Evolutionary conservation across 768 basidiomycete genomes (phyloP), one percentile per base, ranked within the genome.

Genomic region (Nevesoporus exiguus): DNA sequence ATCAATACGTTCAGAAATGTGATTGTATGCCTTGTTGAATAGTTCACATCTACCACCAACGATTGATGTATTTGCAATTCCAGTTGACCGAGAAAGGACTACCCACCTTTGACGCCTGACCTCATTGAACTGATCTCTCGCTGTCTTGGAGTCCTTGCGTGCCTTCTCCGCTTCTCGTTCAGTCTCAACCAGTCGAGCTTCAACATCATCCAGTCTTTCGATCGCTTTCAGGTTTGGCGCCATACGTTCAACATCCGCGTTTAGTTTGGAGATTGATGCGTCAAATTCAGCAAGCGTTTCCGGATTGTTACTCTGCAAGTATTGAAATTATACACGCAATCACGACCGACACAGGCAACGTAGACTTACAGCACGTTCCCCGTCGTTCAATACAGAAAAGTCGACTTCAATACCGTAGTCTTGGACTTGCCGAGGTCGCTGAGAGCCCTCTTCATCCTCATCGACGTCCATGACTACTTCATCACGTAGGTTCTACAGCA

Each of bases 151-250:
- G 40, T 93, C 91, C 61, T 89, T 91, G 40, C 95, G 81, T 2
- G 95, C 90, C 60, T 90, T 86, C 10, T 97, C 94, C 2, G 94
- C 93, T 67, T 98, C 96, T 55, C 80, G 84, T 73, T 98, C 95
- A 0, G 93, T 95, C 52, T 93, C 89, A 1, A 84, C 80, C 15
- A 98, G 78, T 64, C 91, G 93, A 3, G 78, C 75, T 68, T 98
- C 86, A 3, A 92, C 89, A 57, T 92, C 86, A 49, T 92, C 93
- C 25, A 94, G 76, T 53, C 91, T 77, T 59, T 98, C 94, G 60
- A 95, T 89, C 0, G 96, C 96, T 69, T 98, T 98, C 82, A 98
- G 78, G 67, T 98, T 99, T 11, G 96, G 95, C 1, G 93, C 90
- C 86, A 98, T 91, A 47, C 83, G 80, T 62, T 95, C 93, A 48